phyloP scores from a whole-genome alignment of 2,329 filamentous ascomycete species.

The Colletotrichum liaoningense region DNA sequence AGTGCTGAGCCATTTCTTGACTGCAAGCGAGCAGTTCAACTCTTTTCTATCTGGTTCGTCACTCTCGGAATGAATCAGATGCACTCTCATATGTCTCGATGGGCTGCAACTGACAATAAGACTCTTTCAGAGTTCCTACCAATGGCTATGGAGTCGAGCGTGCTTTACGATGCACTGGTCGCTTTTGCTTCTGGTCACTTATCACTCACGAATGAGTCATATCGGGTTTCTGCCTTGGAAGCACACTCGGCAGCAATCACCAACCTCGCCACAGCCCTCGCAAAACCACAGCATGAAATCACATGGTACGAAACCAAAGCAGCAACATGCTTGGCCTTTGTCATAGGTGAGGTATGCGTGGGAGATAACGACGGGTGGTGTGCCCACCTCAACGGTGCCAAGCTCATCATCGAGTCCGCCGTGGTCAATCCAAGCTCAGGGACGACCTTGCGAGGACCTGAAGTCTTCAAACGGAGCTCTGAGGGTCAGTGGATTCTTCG shows the following conservation, averaged over 20 bases:
- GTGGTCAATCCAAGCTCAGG: conserved; percentile 1
- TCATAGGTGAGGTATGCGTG: conserved; percentile 28
- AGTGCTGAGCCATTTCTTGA: conserved; percentile 27
- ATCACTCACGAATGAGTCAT: conserved; percentile 20
- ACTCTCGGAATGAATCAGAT: fast-evolving
- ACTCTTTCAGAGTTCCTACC: conserved; percentile 22
- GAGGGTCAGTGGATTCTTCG: conserved; percentile 37
- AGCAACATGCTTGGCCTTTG: conserved; percentile 31
- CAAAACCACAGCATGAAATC: conserved; percentile 10
- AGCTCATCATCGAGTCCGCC: conserved; percentile 32
- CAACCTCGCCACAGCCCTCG: conserved; percentile 21
- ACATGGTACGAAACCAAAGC: conserved; percentile 34
- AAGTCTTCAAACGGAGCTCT: conserved; percentile 29
- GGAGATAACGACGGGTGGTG: conserved; percentile 27
- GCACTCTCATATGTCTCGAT: neutral
- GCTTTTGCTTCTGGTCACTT: conserved; percentile 32
- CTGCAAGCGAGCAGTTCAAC: conserved; percentile 30
- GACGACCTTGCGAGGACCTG: conserved; percentile 9
- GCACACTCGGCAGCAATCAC: conserved; percentile 28
- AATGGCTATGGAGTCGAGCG: conserved; percentile 36
- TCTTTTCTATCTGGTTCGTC: conserved; percentile 29
- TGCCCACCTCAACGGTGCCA: conserved; percentile 32
- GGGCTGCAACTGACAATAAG: neutral
- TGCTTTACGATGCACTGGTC: conserved; percentile 34
- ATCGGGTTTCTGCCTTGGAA: conserved; percentile 21